Conservation (phyloP, 768 basidiomycete species). For the Tubosaeta brunneosetosa region DNA sequence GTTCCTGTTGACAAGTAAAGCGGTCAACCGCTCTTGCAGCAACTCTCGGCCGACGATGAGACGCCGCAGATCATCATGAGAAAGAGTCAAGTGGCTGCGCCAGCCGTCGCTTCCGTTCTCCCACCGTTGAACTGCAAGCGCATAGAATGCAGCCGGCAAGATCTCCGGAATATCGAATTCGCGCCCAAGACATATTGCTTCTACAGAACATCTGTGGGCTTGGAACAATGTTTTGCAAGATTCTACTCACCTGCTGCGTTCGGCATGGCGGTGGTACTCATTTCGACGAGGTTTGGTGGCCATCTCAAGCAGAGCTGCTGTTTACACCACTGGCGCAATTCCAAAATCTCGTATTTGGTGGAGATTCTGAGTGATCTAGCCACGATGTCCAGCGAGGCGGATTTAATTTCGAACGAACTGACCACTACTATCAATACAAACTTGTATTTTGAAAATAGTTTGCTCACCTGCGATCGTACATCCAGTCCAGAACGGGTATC, state of each 20-base stretch:
- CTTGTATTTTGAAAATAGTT: not conserved
- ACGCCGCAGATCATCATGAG: constrained; percentile 26
- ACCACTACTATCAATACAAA: not conserved
- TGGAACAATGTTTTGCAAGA: not conserved
- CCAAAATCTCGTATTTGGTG: constrained; percentile 35
- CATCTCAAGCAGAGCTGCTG: constrained; percentile 24
- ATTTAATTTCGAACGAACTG: constrained; percentile 23
- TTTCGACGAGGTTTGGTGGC: constrained; percentile 25
- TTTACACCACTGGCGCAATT: constrained; percentile 25
- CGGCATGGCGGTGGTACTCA: constrained; percentile 26
- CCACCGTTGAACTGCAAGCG: constrained; percentile 32
- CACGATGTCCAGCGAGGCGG: constrained; percentile 23
- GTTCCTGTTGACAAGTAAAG: constrained; percentile 12
- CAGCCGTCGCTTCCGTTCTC: constrained; percentile 25
- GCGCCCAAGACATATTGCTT: constrained; percentile 33
- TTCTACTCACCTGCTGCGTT: constrained; percentile 22
- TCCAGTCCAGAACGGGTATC: constrained; percentile 28
- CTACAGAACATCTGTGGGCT: constrained; percentile 10
- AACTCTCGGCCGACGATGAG: constrained; percentile 31
- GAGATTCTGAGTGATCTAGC: constrained; percentile 30
- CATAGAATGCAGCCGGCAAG: constrained; percentile 39
- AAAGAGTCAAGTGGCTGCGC: constrained; percentile 26
- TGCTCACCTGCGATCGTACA: constrained; percentile 33
- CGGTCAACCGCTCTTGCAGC: constrained; percentile 23
- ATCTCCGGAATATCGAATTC: constrained; percentile 34